Base-by-base conservation (phyloP, 768 basidiomycete species). In the Collybia sordida region DNA sequence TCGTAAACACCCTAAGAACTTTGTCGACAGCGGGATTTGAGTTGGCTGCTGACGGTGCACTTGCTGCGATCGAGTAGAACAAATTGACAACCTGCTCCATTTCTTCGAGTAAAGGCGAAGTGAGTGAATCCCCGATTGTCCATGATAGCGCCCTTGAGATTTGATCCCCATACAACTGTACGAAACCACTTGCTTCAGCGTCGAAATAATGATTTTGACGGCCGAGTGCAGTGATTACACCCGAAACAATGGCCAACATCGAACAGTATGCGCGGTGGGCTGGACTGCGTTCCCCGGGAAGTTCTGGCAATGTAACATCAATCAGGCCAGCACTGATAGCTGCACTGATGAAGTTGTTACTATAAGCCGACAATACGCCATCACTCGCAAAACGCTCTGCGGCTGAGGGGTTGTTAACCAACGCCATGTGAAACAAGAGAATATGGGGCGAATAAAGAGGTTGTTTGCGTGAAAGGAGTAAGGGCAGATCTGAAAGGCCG, bases 371-470 rank as follows among this genome's bases (percentile, higher is more conserved):
- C 17, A 96, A 69, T 1, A 92, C 73, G 25, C 93, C 92, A 54
- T 89, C 90, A 56, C 86, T 85, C 4, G 93, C 92, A 21, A 97
- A 79, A 50, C 88, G 73, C 64, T 96, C 93, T 0, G 94, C 93
- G 0, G 90, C 85, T 1, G 81, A 77, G 0, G 86, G 81, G 46
- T 89, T 78, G 51, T 82, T 82, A 14, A 88, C 90, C 17, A 97
- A 69, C 0, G 90, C 82, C 74, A 93, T 87, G 61, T 96, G 93
- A 72, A 97, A 90, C 24, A 86, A 72, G 47, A 97, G 80, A 49
- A 96, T 72, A 58, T 90, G 87, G 0, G 88, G 83, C 0, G 87
- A 76, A 60, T 92, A 92, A 22, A 88, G 67, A 11, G 89, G 80
- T 61, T 81, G 75, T 47, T 84, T 85, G 39, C 81, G 80, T 1